Percentiles rank a stretch among this genome's conserved stretches.
These are phyloP conservation scores for Coix lacrymajobi DNA, from an alignment of 176 grass and related monocot genomes.

Conservation along the genomic window DNA sequence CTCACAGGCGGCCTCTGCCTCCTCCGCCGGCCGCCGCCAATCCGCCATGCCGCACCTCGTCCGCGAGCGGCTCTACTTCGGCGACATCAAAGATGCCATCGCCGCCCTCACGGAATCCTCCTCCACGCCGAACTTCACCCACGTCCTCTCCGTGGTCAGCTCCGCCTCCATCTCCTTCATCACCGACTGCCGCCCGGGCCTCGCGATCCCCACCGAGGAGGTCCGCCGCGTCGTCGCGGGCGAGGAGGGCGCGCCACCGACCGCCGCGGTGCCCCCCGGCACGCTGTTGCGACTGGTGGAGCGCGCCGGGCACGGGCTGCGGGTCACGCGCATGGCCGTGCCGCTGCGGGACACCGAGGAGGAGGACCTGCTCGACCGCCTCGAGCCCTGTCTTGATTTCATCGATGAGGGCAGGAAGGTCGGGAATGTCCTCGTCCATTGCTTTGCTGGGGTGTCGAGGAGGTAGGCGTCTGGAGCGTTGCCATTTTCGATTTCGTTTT, in stretches of 20 bases:
- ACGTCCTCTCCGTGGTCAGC: conserved; percentile 52
- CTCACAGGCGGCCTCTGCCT: background rate
- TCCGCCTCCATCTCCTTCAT: conserved; percentile 73
- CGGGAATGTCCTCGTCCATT: conserved; percentile 73
- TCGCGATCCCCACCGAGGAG: conserved; percentile 46
- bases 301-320: conserved; percentile 55
- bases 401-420: conserved; percentile 59
- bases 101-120: conserved; percentile 29
- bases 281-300: conserved; percentile 56
- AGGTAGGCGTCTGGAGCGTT: conserved; percentile 37
- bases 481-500: background rate
- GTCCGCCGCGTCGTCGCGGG: conserved; percentile 41
- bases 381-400: conserved; percentile 69
- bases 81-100: conserved; percentile 64
- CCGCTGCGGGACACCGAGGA: conserved; percentile 78
- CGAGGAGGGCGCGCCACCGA: conserved; percentile 34
- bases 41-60: conserved; percentile 60
- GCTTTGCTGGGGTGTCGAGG: conserved; percentile 81
- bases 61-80: conserved; percentile 65
- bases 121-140: conserved; percentile 25
- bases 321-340: conserved; percentile 76
- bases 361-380: conserved; percentile 77
- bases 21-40: conserved; percentile 20
- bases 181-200: conserved; percentile 44
- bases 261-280: conserved; percentile 23